Evolutionary conservation across 108 stramenopile species (phyloP), one percentile per base, ranked within the genome.

Genomic region (Mayamaea pseudoterrestris): DNA sequence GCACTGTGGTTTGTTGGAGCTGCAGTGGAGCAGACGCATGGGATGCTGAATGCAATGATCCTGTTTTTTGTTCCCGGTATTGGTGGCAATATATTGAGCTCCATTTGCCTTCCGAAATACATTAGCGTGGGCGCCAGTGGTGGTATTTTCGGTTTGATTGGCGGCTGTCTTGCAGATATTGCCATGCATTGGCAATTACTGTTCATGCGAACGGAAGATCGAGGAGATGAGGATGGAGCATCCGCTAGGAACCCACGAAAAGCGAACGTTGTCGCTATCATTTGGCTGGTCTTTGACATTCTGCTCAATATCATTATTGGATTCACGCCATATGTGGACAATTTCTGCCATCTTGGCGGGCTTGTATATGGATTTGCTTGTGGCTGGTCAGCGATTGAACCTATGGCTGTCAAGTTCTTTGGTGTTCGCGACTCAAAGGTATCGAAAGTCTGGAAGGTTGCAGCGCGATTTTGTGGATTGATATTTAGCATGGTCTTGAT

Each of bases 91-190:
- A 84, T 96, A 37, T 35, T 92, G 55, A 81, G 80, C 44, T 83
- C 92, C 31, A 63, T 95, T 39, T 93, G 90, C 47, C 57, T 94
- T 12, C 93, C 93, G n/a, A 57, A 87, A 23, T 85, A 82, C 47
- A 76, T 94, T 45, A 73, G 69, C 24, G 95, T 96, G 4, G 95
- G 95, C 32, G 93, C 93, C 1, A 79, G 76, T 5, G 95, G 95
- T 27, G 95, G 88, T 17, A 86, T 94, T 23, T 94, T 94, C 56
- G 93, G 90, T 7, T 57, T 96, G 13, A 71, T 96, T 21, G 93
- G 93, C 14, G 78, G 71, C 0, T 82, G 85, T 49, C 48, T 93
- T 46, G 89, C 90, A 1, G 91, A 96, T 60, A 80, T 93, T 26
- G 56, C 72, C 45, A 68, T 90, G 36, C 90, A 95, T 68, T 95